These are phyloP conservation scores for Oryza nivara DNA, from an alignment of 176 grass and related monocot species.

Conservation along the genomic window DNA sequence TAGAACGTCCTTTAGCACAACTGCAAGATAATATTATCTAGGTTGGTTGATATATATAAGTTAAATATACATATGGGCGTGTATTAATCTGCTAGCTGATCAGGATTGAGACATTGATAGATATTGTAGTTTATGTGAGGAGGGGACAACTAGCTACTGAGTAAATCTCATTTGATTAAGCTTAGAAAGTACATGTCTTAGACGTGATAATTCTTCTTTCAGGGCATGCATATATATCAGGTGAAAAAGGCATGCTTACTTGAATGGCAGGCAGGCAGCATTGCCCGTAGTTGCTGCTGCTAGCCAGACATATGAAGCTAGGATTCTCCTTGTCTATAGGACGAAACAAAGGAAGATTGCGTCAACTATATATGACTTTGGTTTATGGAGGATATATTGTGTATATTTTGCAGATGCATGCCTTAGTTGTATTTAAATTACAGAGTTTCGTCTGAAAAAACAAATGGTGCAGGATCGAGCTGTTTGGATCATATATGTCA, in stretches of 20 bases:
- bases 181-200: neutral
- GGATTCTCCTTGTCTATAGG: neutral
- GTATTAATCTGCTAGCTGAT: neutral
- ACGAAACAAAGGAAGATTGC: neutral
- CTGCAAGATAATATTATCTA: conserved; percentile 29
- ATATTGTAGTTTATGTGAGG: conserved; percentile 39
- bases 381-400: neutral
- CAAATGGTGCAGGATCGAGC: neutral
- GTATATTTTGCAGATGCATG: neutral
- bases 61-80: no score
- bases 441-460: neutral
- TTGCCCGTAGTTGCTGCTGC: conserved; percentile 16
- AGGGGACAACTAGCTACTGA: neutral
- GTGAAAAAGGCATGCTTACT: neutral
- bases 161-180: conserved; percentile 30
- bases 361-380: neutral
- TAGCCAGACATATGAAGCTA: neutral
- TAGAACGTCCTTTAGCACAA: conserved; percentile 1
- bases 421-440: neutral
- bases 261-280: conserved; percentile 2
- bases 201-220: conserved; percentile 34
- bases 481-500: neutral
- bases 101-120: neutral
- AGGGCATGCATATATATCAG: neutral
- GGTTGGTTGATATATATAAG: neutral